Evolutionary conservation across 2,329 filamentous ascomycete genomes (phyloP).

Genomic region (Mycogone perniciosa): DNA sequence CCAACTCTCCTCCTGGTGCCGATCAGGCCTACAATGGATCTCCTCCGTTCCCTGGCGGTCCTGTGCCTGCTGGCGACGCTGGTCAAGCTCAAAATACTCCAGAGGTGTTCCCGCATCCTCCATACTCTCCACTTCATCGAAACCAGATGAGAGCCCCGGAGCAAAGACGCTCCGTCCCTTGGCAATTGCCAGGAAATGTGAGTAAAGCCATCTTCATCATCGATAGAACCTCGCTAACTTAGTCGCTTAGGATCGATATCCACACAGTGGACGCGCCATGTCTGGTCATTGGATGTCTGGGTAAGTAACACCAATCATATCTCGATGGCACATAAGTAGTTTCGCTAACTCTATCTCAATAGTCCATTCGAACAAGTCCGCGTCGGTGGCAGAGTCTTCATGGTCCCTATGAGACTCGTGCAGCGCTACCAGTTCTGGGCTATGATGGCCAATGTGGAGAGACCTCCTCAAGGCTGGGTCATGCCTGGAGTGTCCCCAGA

Average conservation of each 20-base stretch:
- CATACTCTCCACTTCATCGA: neutral
- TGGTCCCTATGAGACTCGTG: constrained; percentile 9
- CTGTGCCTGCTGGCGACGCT: no score
- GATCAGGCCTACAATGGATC: no score
- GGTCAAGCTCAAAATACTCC: neutral
- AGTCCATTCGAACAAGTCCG: neutral
- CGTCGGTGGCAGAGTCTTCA: neutral
- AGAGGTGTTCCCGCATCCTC: neutral
- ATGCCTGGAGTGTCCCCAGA: constrained; percentile 11
- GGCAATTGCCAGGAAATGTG: neutral
- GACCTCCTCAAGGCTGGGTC: constrained; percentile 8
- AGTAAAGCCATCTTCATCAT: neutral
- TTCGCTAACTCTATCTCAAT: neutral
- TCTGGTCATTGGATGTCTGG: neutral
- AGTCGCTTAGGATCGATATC: neutral
- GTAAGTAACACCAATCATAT: constrained; percentile 1
- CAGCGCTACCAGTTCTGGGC: constrained; percentile 7
- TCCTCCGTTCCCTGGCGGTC: no score
- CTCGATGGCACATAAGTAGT: neutral
- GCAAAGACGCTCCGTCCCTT: neutral
- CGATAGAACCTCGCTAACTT: neutral
- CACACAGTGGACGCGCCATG: neutral
- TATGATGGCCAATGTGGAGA: neutral
- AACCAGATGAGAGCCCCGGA: neutral
- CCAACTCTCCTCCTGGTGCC: no score